These are phyloP conservation scores for Smittium mucronatum DNA, from an alignment of 371 early-diverging fungal genomes.

Conservation along the genomic window DNA sequence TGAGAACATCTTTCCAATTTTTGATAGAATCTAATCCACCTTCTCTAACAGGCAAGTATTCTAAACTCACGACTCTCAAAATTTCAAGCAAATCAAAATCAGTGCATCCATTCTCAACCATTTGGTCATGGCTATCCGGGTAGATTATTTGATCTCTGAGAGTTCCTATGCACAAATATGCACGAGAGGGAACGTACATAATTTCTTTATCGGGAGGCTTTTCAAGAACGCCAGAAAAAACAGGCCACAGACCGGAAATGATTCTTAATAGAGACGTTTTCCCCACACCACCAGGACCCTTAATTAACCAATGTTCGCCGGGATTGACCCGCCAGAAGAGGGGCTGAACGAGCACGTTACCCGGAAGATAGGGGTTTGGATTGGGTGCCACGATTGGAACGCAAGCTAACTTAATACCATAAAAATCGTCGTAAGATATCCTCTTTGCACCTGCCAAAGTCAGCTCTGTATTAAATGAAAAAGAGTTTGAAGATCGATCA, in stretches of 20 bases:
- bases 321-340: constrained; percentile 68
- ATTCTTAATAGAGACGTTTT: constrained; percentile 86
- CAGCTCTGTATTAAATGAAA: constrained; percentile 17
- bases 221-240: constrained; percentile 63
- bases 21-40: constrained; percentile 67
- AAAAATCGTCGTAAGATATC: constrained; percentile 40
- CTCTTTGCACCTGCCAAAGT: constrained; percentile 27
- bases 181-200: constrained; percentile 88
- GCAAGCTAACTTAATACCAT: constrained; percentile 62
- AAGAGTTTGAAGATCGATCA: background rate
- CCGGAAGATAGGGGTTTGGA: constrained; percentile 45
- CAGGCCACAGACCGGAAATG: constrained; percentile 78
- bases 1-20: constrained; percentile 75
- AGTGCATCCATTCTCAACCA: constrained; percentile 36
- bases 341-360: constrained; percentile 74
- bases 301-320: constrained; percentile 79
- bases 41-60: constrained; percentile 62
- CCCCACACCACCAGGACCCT: constrained; percentile 90
- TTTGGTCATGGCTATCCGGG: constrained; percentile 59
- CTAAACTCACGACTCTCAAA: constrained; percentile 55
- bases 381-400: constrained; percentile 88
- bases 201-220: constrained; percentile 64
- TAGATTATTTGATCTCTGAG: constrained; percentile 87
- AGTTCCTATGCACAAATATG: constrained; percentile 80
- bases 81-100: constrained; percentile 54